Evolutionary conservation across 108 stramenopile species (phyloP), one percentile per base, ranked within the genome.

Genomic region (Nitzschia putrida): DNA sequence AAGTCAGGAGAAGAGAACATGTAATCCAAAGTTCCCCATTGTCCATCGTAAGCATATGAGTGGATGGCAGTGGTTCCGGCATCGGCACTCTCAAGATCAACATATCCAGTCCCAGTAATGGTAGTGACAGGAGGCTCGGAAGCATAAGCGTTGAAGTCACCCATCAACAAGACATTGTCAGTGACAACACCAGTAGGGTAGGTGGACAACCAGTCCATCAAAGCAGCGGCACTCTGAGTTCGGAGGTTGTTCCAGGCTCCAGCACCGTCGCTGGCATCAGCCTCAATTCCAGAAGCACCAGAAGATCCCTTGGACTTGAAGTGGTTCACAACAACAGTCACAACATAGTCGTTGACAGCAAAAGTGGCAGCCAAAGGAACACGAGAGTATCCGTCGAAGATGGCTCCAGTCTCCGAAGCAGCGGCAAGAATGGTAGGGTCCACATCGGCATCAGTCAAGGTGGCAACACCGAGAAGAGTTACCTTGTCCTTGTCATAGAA

Each of bases 111-210:
- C 41, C 50, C 60, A 16, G 54, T 50, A 24, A 80, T 53, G 34
- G 52, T 34, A 45, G 45, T 45, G 43, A 80, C 57, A 13, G 80
- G 71, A 58, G 60, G 60, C 64, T 80, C 80, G 34, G 16, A 41
- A 29, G 74, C 70, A 40, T 80, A 80, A 1, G 80, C 10, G 38
- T 80, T 80, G 57, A 76, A 68, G 44, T 80, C 80, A 49, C 80
- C 80, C 60, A 80, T 54, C 38, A 76, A 50, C 24, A 58, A 56
- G 13, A 25, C 20, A 38, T 34, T 51, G 6, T 66, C 51, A 29
- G 72, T 73, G 7, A 7, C 39, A 0, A 25, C 37, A 37, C 56
- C 47, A n/a, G 79, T 80, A 3, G 79, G 79, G 26, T 80, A 63
- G 47, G 61, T 63, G 4, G 59, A 22, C 6, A 80, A 8, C 80